A percentile compares a stretch with the other conserved stretches of the same genome.
Evolutionary conservation across 257 asterid species (phyloP).

Genomic region (Osmanthus fragrans): DNA sequence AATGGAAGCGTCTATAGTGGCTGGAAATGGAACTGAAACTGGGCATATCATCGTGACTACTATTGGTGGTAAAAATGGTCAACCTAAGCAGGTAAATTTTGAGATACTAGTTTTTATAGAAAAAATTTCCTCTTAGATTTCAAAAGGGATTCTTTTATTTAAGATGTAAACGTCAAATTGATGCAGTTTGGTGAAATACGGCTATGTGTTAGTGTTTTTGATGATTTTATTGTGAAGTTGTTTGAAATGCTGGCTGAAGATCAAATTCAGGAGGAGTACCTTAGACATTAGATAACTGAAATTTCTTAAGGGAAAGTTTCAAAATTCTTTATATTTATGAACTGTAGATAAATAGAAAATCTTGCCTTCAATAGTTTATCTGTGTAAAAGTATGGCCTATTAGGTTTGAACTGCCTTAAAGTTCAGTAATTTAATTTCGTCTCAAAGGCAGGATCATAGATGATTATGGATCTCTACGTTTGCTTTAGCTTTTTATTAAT

Average conservation of each 20-base stretch:
- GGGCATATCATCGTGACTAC: constrained; percentile 95
- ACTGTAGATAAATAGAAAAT: background rate
- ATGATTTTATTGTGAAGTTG: constrained; percentile 7
- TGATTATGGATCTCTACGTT: background rate
- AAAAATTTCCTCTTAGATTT: background rate
- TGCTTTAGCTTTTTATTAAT: background rate
- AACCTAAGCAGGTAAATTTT: constrained; percentile 76
- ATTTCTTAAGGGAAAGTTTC: background rate
- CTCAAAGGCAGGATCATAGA: background rate
- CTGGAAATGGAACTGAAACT: constrained; percentile 91
- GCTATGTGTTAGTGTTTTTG: background rate
- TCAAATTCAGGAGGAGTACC: background rate
- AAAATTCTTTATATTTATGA: no score
- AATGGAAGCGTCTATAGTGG: constrained; percentile 83
- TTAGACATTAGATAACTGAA: background rate
- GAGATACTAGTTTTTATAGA: background rate
- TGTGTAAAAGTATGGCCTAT: no score
- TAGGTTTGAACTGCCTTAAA: background rate
- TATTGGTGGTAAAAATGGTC: constrained; percentile 91
- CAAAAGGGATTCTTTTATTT: background rate
- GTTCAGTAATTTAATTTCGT: background rate
- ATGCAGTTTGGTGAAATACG: background rate
- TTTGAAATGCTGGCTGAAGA: background rate
- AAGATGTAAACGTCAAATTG: background rate
- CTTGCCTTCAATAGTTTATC: no score